Evolutionary conservation across 805 yeast genomes (phyloP), one percentile per base, ranked within the genome.

Genomic region (Cyberlindnera mississippiensis): DNA sequence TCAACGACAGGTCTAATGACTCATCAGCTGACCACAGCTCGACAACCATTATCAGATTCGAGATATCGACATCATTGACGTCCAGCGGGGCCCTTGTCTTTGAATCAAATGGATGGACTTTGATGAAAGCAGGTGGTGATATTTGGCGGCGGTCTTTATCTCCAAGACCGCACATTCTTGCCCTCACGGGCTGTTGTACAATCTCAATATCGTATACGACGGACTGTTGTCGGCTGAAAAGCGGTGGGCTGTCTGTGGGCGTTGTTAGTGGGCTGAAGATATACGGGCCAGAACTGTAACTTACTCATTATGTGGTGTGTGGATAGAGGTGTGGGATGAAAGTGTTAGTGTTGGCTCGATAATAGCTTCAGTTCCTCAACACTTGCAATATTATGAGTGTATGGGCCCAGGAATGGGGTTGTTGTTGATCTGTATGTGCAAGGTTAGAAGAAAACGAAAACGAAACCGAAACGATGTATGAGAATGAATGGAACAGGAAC

Each of bases 91-190:
- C 45, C 18, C 58, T 56, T 2, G 64, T 60, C 7, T 39, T 38
- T 7, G 40, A 24, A 22, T 60, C 56, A 8, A 34, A 34, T 4
- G 62, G 45, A 1, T 41, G 37, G 4, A 59, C 36, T 20, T 54
- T 48, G 12, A 61, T 48, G 38, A 62, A 61, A 3, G 65, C 65
- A 4, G 64, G 63, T 4, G 66, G 66, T 12, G 63, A 52, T 7
- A 62, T 53, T 30, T 59, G 65, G 33, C 66, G 49, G 37, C 66
- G 52, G 28, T 61, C 67, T 34, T 62, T 64, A 41, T 69, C 74
- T 12, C 73, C 72, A 17, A 69, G 57, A 1, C 74, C 74, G 48
- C 74, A 69, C 73, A 69, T 69, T 24, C 74, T 63, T 0, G 73
- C 73, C 37, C 73, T 53, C 12, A 66, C 59, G 2, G 74, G 74